A percentile compares a stretch with the other conserved stretches of the same genome.
phyloP scores from a whole-genome alignment of 1,284 basidiomycete species.

The Cryptococcus wingfieldii region DNA sequence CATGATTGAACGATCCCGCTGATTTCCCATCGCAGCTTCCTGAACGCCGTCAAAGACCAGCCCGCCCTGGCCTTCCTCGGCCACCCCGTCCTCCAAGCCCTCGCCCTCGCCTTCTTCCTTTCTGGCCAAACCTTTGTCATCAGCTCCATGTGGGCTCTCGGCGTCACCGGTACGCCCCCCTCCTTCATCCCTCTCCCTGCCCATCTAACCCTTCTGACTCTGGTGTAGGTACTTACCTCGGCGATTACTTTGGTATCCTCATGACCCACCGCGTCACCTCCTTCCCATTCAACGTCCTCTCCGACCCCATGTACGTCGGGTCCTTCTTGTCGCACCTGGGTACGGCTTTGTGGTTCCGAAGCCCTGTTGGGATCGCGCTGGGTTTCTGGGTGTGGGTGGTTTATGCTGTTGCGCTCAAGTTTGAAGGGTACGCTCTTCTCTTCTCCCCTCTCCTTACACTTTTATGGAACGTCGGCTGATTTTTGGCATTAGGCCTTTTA shows the following conservation, averaged over 20 bases:
- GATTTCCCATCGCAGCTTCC: constrained; percentile 30
- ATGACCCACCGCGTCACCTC: constrained; percentile 74
- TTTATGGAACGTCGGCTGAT: neutral
- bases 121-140: constrained; percentile 76
- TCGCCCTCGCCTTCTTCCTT: constrained; percentile 65
- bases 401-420: constrained; percentile 75
- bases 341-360: constrained; percentile 77
- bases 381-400: constrained; percentile 73
- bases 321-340: constrained; percentile 82
- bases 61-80: constrained; percentile 48
- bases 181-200: no score
- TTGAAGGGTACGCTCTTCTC: constrained; percentile 71
- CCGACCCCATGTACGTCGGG: constrained; percentile 94
- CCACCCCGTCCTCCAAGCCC: constrained; percentile 58
- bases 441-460: neutral
- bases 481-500: constrained; percentile 42
- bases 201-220: constrained; percentile 14
- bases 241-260: constrained; percentile 98
- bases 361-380: constrained; percentile 71
- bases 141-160: constrained; percentile 84
- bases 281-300: constrained; percentile 92
- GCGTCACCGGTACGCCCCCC: constrained; percentile 65
- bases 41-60: constrained; percentile 33
- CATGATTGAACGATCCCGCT: neutral
- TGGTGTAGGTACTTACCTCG: constrained; percentile 66